A percentile compares a stretch with the other conserved stretches of the same genome.
Conservation (phyloP, 805 yeast genomes). For the Candida anglica region DNA sequence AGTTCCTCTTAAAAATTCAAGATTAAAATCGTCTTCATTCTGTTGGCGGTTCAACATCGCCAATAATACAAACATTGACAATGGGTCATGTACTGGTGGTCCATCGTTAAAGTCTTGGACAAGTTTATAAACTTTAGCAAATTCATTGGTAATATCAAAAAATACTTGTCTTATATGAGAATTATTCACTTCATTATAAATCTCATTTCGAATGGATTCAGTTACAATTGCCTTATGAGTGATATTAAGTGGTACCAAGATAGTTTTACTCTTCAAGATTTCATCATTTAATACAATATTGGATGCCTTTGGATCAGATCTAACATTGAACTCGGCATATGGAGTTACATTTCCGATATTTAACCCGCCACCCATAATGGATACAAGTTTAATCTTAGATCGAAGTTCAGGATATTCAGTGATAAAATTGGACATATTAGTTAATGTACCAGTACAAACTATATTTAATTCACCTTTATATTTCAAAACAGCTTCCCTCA, state of each 20-base stretch:
- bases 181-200: slow-evolving; percentile 28
- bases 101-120: slow-evolving; percentile 34
- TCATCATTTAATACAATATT: slow-evolving; percentile 47
- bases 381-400: slow-evolving; percentile 45
- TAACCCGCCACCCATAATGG: slow-evolving; percentile 77
- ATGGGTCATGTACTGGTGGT: slow-evolving; percentile 80
- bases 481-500: slow-evolving; percentile 36
- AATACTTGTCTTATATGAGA: slow-evolving; percentile 42
- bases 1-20: slow-evolving; percentile 20
- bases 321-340: slow-evolving; percentile 71
- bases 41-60: slow-evolving; percentile 29
- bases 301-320: slow-evolving; percentile 77
- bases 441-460: slow-evolving; percentile 75
- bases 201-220: slow-evolving; percentile 13
- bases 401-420: slow-evolving; percentile 50
- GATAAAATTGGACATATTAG: slow-evolving; percentile 63
- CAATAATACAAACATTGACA: slow-evolving; percentile 60
- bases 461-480: slow-evolving; percentile 51
- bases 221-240: slow-evolving; percentile 63
- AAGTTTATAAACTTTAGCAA: slow-evolving; percentile 10
- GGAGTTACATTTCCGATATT: slow-evolving; percentile 47
- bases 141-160: slow-evolving; percentile 19
- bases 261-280: slow-evolving; percentile 42
- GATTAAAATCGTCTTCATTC: slow-evolving; percentile 16
- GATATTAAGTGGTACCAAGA: slow-evolving; percentile 63